Conservation (phyloP, 148 eudicot species). For the Agrostemma githago region DNA sequence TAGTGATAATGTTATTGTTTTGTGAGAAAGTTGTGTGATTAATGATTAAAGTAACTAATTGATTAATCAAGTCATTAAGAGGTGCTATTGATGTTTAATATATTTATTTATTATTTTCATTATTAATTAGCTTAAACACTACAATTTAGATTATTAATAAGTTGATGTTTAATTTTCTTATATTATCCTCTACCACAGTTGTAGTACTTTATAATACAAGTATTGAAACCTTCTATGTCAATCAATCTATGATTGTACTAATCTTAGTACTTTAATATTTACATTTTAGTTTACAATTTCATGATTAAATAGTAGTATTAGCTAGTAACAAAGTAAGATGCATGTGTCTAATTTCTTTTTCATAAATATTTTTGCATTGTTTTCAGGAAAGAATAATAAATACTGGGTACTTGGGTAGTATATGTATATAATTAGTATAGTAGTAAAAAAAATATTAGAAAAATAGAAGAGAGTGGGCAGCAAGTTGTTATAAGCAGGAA, state of each 20-base stretch:
- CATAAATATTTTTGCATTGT: constrained; percentile 22
- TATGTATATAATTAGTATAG: neutral
- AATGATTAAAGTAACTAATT: constrained; percentile 15
- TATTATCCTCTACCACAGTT: constrained; percentile 8
- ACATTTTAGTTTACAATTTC: neutral
- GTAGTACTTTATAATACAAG: neutral
- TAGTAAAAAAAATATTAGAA: neutral
- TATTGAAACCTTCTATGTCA: neutral
- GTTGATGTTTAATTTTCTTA: neutral
- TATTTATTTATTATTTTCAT: neutral
- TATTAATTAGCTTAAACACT: neutral
- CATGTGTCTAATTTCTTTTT: constrained; percentile 8
- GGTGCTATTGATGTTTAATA: neutral
- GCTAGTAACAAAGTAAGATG: neutral
- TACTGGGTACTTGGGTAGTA: too few relatives aligned
- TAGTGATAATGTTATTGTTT: neutral
- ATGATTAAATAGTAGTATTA: constrained; percentile 4
- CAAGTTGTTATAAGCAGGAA: constrained; percentile 19
- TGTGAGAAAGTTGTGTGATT: constrained; percentile 10
- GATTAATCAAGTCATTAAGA: neutral
- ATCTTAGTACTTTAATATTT: constrained; percentile 4
- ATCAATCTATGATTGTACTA: constrained; percentile 10
- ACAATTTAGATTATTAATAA: too few relatives aligned
- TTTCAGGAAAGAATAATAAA: constrained; percentile 27
- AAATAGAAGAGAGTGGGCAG: constrained; percentile 16